Percentiles rank a stretch among this genome's conserved stretches.
Evolutionary conservation across 2,329 filamentous ascomycete genomes (phyloP).

Genomic region (Pseudocercospora cruenta): DNA sequence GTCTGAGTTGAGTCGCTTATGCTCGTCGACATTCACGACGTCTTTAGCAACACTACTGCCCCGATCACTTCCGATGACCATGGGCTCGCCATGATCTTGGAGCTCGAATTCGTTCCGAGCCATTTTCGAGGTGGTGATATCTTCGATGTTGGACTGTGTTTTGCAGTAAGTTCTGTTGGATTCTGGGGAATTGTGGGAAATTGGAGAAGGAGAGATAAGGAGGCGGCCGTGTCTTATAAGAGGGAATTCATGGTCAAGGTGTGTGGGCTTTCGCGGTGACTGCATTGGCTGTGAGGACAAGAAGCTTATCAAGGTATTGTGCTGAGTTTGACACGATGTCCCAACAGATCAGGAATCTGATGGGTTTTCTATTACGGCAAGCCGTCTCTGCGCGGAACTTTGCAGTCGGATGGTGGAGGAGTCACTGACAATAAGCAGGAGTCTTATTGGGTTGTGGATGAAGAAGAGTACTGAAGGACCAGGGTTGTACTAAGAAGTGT

Average conservation of each 20-base stretch:
- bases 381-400: neutral
- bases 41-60: neutral
- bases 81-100: neutral
- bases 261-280: neutral
- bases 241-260: neutral
- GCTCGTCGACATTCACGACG: neutral
- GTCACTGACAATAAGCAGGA: neutral
- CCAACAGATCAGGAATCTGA: neutral
- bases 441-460: neutral
- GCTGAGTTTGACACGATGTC: neutral
- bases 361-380: neutral
- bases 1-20: neutral
- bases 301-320: neutral
- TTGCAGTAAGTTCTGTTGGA: neutral
- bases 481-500: neutral
- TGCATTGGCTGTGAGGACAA: slow-evolving; percentile 1
- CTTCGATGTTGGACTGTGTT: neutral
- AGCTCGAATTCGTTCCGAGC: neutral
- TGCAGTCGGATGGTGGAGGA: neutral
- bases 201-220: neutral
- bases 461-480: neutral
- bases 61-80: neutral
- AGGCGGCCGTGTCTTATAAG: neutral
- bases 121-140: neutral
- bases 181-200: neutral